Evolutionary conservation across 164 flowering plant species (phyloP), one percentile per base, ranked within the genome.

Genomic region (Saururus chinensis): DNA sequence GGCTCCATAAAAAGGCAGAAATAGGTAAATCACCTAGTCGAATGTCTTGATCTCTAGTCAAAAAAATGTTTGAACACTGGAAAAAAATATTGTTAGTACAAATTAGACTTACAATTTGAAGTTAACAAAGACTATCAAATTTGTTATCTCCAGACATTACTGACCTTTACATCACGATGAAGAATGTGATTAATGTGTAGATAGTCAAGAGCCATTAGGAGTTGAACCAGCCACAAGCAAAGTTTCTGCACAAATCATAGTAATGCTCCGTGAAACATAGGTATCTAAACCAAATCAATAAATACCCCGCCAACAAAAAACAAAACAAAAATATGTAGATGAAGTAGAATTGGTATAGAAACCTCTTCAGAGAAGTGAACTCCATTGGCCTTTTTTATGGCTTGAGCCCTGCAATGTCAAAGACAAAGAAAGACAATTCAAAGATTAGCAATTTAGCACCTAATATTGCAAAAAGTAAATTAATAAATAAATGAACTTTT

Each of bases 151-250:
- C 6, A 30, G 4, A 30, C 37, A 2, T 30, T 60, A 76, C 84
- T 67, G 55, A 95, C 99, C 96, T 95, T 95, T 64, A 95, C 99
- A 83, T 95, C 99, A 60, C 99, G 96, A 75, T 95, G 99, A 73
- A 95, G 92, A 75, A 95, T 78, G 72, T 95, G 93, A 73, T 87
- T 95, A 42, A 64, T 64, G 60, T 95, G 97, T 81, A 95, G 79
- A 77, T 95, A 91, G 60, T 95, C 96, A 24, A 95, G 88, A 6
- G 99, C 99, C 90, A 91, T 80, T 49, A 95, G 80, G 57, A 95
- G 89, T 70, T 95, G 99, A 67, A 84, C 96, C 51, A 95, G 81
- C 99, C 99, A 95, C 73, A 87, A 88, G 57, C 97, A 95, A 16
- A 95, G 88, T 67, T 87, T 89, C 99, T 95, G 91, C 62, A 64